phyloP scores from a whole-genome alignment of 495 filamentous ascomycete genomes.

The Trichoderma orchidacearum region DNA sequence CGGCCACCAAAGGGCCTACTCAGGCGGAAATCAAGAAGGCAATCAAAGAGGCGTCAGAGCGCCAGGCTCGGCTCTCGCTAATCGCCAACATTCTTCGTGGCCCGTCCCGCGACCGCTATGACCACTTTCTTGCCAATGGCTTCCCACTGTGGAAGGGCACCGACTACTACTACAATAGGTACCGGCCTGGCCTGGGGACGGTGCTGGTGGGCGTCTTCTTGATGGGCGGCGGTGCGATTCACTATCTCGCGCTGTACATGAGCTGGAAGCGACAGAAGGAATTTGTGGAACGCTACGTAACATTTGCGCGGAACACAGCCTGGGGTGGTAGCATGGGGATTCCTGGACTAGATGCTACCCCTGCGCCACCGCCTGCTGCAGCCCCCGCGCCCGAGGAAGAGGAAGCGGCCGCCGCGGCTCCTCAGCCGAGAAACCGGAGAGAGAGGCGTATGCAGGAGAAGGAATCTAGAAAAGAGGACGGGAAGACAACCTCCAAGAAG shows the following conservation, averaged over 20 bases:
- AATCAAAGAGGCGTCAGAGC: conserved; percentile 60
- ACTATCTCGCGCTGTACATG: conserved; percentile 74
- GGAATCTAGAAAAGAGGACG: conserved; percentile 55
- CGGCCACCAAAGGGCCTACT: conserved; percentile 42
- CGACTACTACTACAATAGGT: conserved; percentile 93
- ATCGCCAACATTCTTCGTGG: conserved; percentile 78
- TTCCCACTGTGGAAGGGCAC: conserved; percentile 96
- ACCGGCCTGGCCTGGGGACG: conserved; percentile 75
- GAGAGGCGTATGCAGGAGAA: conserved; percentile 79
- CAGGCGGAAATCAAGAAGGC: conserved; percentile 59
- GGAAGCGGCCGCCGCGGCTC: conserved; percentile 30
- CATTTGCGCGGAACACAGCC: conserved; percentile 71
- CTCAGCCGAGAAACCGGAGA: conserved; percentile 60
- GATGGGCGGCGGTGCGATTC: conserved; percentile 67
- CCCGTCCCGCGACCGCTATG: conserved; percentile 69
- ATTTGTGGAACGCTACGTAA: conserved; percentile 83
- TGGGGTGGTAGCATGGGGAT: conserved; percentile 73
- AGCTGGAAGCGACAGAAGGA: conserved; percentile 79
- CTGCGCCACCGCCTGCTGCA: conserved; percentile 20
- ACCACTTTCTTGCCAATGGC: conserved; percentile 86
- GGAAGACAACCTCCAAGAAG: conserved; percentile 16
- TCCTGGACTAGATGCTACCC: conserved; percentile 45
- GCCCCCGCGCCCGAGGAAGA: conserved; percentile 19
- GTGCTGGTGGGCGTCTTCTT: conserved; percentile 77
- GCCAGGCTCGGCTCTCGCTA: conserved; percentile 69